Percentiles rank a stretch among this genome's conserved stretches.
Evolutionary conservation across 179 eudicot genomes (phyloP).

Genomic region (Dionaea muscipula): DNA sequence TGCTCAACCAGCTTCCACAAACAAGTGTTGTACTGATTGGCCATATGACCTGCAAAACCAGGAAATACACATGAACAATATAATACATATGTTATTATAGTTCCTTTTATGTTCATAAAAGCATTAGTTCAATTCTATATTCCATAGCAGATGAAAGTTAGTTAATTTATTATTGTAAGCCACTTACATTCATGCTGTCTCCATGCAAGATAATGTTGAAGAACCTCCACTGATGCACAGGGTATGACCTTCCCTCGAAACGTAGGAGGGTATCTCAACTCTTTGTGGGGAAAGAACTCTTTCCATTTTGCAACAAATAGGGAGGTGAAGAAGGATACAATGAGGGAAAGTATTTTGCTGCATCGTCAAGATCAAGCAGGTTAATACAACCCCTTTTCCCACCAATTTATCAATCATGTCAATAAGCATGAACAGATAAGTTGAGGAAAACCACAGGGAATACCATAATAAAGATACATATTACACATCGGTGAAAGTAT

Average conservation of each 20-base stretch:
- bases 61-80: background rate
- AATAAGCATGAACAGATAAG: too few relatives aligned
- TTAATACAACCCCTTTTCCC: background rate
- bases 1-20: conserved; percentile 50
- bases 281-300: conserved; percentile 42
- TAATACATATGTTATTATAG: background rate
- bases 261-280: conserved; percentile 49
- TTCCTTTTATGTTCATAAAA: background rate
- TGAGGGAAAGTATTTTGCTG: conserved; percentile 79
- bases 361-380: conserved; percentile 13
- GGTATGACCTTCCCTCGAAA: conserved; percentile 47
- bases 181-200: conserved; percentile 73
- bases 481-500: too few relatives aligned
- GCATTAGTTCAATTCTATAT: background rate
- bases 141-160: background rate
- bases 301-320: conserved; percentile 28
- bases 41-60: conserved; percentile 44
- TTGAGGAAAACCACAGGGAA: too few relatives aligned
- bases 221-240: conserved; percentile 73
- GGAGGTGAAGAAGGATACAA: conserved; percentile 50
- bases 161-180: background rate
- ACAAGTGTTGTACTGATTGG: conserved; percentile 62
- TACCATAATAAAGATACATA: too few relatives aligned
- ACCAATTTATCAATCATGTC: too few relatives aligned
- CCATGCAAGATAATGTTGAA: conserved; percentile 78